Evolutionary conservation across 345 rosid species (phyloP).

Genomic region (Aquilaria yunnanensis): DNA sequence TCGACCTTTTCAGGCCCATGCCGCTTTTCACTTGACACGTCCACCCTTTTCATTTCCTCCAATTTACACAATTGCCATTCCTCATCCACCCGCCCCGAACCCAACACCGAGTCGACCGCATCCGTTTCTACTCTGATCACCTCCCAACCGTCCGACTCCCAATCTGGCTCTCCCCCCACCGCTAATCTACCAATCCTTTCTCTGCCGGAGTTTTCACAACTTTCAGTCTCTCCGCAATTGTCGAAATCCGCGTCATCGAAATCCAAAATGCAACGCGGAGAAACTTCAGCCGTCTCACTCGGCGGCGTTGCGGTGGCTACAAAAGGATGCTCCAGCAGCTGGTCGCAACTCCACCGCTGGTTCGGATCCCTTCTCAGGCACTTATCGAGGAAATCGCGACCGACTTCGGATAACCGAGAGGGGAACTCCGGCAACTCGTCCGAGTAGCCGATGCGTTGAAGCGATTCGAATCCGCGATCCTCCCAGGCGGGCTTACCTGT

Average conservation of each 20-base stretch:
- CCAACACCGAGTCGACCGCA: slow-evolving; percentile 14
- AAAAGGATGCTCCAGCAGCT: slow-evolving; percentile 64
- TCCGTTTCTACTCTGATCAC: slow-evolving; percentile 17
- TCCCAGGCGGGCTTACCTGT: slow-evolving; percentile 74
- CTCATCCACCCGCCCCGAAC: neutral
- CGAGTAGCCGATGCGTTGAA: slow-evolving; percentile 52
- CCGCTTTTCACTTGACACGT: neutral
- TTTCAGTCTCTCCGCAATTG: slow-evolving; percentile 15
- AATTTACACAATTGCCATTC: slow-evolving; percentile 15
- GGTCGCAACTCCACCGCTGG: slow-evolving; percentile 69
- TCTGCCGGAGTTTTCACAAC: slow-evolving; percentile 11
- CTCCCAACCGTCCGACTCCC: slow-evolving; percentile 65
- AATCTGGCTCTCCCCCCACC: slow-evolving; percentile 22
- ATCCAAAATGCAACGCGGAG: slow-evolving; percentile 77
- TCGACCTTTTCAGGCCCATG: slow-evolving; percentile 10
- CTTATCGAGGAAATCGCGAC: slow-evolving; percentile 56
- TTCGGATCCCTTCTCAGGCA: slow-evolving; percentile 47
- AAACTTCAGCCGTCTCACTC: slow-evolving; percentile 23
- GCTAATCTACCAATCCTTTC: slow-evolving; percentile 38
- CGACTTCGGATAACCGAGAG: slow-evolving; percentile 33
- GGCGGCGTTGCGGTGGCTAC: slow-evolving; percentile 22
- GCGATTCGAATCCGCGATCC: slow-evolving; percentile 44
- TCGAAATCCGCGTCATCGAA: slow-evolving; percentile 43
- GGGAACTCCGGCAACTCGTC: slow-evolving; percentile 45
- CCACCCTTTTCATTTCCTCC: neutral